Evolutionary conservation across 306 rosid genomes (phyloP).

Genomic region (Dryas drummondii): DNA sequence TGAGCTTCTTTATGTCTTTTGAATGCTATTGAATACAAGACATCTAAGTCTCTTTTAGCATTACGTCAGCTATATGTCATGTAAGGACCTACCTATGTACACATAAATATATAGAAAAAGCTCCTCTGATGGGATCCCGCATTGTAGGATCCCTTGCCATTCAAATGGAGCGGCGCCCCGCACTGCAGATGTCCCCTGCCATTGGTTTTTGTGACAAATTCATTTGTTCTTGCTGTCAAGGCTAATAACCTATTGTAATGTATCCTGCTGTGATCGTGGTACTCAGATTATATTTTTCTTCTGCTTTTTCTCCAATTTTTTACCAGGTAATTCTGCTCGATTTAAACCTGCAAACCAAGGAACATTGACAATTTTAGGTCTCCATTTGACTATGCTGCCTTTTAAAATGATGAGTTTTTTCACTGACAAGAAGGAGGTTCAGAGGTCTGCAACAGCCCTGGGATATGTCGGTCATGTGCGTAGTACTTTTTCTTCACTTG

Average conservation of each 20-base stretch:
- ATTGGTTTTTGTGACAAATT: neutral
- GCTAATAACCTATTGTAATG: neutral
- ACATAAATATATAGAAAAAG: no score
- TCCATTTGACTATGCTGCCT: slow-evolving; percentile 76
- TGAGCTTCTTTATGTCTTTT: neutral
- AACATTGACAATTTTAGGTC: slow-evolving; percentile 82
- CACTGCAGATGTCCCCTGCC: neutral
- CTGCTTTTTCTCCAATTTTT: neutral
- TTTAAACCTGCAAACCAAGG: slow-evolving; percentile 66
- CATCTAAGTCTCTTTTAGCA: no score
- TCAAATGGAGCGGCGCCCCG: neutral
- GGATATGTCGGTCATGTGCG: slow-evolving; percentile 93
- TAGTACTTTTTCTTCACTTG: slow-evolving; percentile 35
- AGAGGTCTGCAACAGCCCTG: slow-evolving; percentile 84
- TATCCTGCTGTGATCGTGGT: neutral
- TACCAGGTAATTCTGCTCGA: slow-evolving; percentile 60
- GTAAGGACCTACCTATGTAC: no score
- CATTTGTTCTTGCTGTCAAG: neutral
- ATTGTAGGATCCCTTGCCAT: no score
- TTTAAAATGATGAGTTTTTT: slow-evolving; percentile 81
- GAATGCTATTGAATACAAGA: no score
- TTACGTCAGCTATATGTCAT: no score
- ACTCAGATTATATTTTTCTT: slow-evolving; percentile 16
- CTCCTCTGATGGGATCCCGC: no score
- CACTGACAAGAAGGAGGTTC: slow-evolving; percentile 91